These are phyloP conservation scores for Dendrobium catenatum DNA, from an alignment of 106 monocot species.

Conservation along the genomic window DNA sequence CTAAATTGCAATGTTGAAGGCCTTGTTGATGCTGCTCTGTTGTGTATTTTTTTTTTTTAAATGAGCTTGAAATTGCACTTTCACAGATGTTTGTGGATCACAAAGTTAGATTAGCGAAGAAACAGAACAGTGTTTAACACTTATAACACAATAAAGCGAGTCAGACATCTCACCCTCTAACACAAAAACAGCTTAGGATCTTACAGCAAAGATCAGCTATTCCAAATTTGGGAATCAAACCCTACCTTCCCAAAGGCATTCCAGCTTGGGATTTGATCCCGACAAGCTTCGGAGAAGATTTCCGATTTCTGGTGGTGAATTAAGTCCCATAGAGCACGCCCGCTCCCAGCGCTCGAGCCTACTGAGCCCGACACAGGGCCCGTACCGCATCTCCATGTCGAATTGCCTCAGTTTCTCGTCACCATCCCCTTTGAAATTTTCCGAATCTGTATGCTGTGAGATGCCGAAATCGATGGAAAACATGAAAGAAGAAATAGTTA, in stretches of 20 bases:
- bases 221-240: constrained; percentile 14
- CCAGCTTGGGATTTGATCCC: constrained; percentile 1
- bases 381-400: constrained; percentile 79
- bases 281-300: constrained; percentile 15
- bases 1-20: too few relatives aligned
- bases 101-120: too few relatives aligned
- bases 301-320: constrained; percentile 42
- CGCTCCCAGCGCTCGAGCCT: constrained; percentile 70
- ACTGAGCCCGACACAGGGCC: constrained; percentile 62
- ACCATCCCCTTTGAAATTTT: constrained; percentile 14
- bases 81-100: too few relatives aligned
- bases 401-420: constrained; percentile 63
- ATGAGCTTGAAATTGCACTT: too few relatives aligned
- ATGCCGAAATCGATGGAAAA: neutral
- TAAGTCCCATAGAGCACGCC: constrained; percentile 48
- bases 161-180: too few relatives aligned
- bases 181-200: too few relatives aligned
- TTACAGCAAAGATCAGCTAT: neutral
- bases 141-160: too few relatives aligned
- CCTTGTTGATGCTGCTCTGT: too few relatives aligned
- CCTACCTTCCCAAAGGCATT: constrained; percentile 78
- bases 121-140: too few relatives aligned
- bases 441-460: neutral
- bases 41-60: too few relatives aligned
- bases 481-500: neutral